These are phyloP conservation scores for Yamadazyma conglobata DNA, from an alignment of 1,139 yeast genomes.

Conservation along the genomic window DNA sequence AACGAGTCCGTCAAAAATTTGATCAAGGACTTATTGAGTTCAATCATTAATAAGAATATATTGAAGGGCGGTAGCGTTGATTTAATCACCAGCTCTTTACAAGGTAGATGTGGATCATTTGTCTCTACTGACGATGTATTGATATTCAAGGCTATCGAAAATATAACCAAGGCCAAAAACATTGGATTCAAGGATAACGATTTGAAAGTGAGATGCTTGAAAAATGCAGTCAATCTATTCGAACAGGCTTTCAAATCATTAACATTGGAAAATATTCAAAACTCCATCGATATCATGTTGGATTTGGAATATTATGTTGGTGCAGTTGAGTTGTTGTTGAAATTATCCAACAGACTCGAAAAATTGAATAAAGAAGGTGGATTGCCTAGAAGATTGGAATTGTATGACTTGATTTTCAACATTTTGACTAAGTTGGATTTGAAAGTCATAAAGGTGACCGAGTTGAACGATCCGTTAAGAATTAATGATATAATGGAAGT, in stretches of 20 bases:
- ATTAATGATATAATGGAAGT: slow-evolving; percentile 55
- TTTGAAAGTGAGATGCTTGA: slow-evolving; percentile 63
- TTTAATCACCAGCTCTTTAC: slow-evolving; percentile 79
- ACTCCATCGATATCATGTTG: slow-evolving; percentile 74
- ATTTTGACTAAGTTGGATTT: slow-evolving; percentile 71
- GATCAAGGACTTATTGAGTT: slow-evolving; percentile 81
- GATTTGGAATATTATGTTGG: slow-evolving; percentile 78
- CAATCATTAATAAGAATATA: slow-evolving; percentile 84
- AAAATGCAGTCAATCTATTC: slow-evolving; percentile 71
- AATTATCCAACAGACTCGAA: slow-evolving; percentile 66
- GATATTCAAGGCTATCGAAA: slow-evolving; percentile 91
- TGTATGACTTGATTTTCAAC: slow-evolving; percentile 72
- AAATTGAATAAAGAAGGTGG: slow-evolving; percentile 17
- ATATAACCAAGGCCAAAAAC: slow-evolving; percentile 80
- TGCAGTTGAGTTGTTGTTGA: slow-evolving; percentile 78
- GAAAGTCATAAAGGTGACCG: slow-evolving; percentile 54
- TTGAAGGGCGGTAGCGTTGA: slow-evolving; percentile 93
- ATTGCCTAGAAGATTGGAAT: slow-evolving; percentile 41
- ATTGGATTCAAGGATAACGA: slow-evolving; percentile 69
- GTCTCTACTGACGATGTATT: slow-evolving; percentile 93
- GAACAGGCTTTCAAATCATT: slow-evolving; percentile 79
- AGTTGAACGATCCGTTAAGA: slow-evolving; percentile 38
- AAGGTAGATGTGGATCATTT: slow-evolving; percentile 91
- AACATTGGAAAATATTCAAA: slow-evolving; percentile 75
- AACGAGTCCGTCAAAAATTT: slow-evolving; percentile 57